Evolutionary conservation across 202 grass and related monocot species (phyloP), one percentile per base, ranked within the genome.

Genomic region (Carex arenaria): DNA sequence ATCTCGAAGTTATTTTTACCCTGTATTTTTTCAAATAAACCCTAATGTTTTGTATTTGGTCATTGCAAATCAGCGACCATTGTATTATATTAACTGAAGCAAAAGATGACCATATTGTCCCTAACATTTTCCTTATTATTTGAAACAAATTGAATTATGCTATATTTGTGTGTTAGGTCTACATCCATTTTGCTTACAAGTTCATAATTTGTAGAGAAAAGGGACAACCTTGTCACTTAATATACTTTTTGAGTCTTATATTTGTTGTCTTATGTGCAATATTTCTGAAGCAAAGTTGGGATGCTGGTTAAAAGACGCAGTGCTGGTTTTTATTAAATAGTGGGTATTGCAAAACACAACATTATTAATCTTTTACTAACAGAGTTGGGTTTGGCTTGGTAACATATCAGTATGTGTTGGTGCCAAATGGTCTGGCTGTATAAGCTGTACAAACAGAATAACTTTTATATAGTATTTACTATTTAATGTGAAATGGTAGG

Each of bases 401-500:
- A 36, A 26, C 22, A 12, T 40, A 84, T 77, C 43, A 14, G 14
- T 52, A 26, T 40, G 40, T 84, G 53, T 59, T 53, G 32, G 28
- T 56, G 36, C 73, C 69, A 30, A 74, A 74, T 73, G 45, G 47
- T 53, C 11, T 74, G 20, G 70, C 18, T 53, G 45, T 75, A 75
- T 54, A 30, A 54, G 26, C 38, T 23, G 66, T 65, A 52, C 42
- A 5, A 76, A 60, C 0, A 7, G 59, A 23, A 32, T 15, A 82
- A 77, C 53, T 86, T 20, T 65, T 45, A 72, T 80, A 80, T 72
- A 28, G 68, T 81, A 75, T 64, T 83, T 72, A 28, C 64, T 81
- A 75, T 64, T 83, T 83, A 79, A 64, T 52, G 77, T 74, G 10
- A 84, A 89, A 69, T 85, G 42, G 64, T 83, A 98, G 95, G 95